These are phyloP conservation scores for Rhodotorula sp. DNA, from an alignment of 1,284 basidiomycete genomes.

Conservation along the genomic window DNA sequence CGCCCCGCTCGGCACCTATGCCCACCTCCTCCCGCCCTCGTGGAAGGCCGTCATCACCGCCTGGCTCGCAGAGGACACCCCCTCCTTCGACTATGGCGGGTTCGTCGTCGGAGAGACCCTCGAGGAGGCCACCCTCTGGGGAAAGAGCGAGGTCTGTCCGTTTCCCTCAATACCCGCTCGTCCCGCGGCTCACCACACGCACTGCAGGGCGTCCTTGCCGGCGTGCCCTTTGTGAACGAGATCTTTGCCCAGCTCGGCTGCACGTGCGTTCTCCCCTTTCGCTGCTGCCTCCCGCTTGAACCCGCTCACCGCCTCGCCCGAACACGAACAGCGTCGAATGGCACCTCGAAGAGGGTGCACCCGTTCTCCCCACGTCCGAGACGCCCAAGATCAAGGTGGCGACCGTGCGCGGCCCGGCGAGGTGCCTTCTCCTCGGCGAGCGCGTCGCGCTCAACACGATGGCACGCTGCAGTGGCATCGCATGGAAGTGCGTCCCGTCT, in stretches of 20 bases:
- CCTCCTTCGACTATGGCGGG: slow-evolving; percentile 95
- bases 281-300: not conserved
- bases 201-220: slow-evolving; percentile 77
- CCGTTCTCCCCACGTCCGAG: slow-evolving; percentile 69
- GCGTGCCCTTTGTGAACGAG: slow-evolving; percentile 93
- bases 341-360: slow-evolving; percentile 82
- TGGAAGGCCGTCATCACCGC: slow-evolving; percentile 78
- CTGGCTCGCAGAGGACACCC: slow-evolving; percentile 93
- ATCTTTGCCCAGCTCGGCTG: slow-evolving; percentile 88
- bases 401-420: slow-evolving; percentile 83
- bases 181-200: no score
- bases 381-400: slow-evolving; percentile 67
- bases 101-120: slow-evolving; percentile 91
- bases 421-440: slow-evolving; percentile 89
- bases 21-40: slow-evolving; percentile 78
- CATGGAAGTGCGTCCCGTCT: slow-evolving; percentile 78
- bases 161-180: not conserved
- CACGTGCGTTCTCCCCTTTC: slow-evolving; percentile 61
- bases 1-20: slow-evolving; percentile 44
- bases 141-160: slow-evolving; percentile 62
- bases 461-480: slow-evolving; percentile 94
- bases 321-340: slow-evolving; percentile 73
- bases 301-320: not conserved
- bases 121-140: slow-evolving; percentile 83
- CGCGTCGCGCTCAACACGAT: slow-evolving; percentile 91